A percentile compares a stretch with the other conserved stretches of the same genome.
phyloP scores from a whole-genome alignment of 352 stramenopile species.

The Pythium aristosporum region DNA sequence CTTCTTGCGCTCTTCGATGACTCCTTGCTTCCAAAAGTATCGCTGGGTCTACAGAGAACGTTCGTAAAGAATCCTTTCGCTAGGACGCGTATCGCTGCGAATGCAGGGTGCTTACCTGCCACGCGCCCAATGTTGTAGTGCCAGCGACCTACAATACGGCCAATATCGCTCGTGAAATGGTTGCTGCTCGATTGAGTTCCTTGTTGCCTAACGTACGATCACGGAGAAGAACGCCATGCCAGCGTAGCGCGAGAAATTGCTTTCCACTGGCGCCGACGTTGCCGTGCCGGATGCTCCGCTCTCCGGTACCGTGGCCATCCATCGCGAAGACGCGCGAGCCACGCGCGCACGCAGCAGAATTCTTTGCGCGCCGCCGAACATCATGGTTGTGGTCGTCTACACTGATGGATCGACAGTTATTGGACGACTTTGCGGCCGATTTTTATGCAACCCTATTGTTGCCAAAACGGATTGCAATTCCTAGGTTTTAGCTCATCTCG shows the following conservation, averaged over 20 bases:
- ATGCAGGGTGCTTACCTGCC: constrained; percentile 50
- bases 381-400: neutral
- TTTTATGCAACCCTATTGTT: neutral
- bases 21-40: constrained; percentile 89
- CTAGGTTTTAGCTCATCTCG: neutral
- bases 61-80: neutral
- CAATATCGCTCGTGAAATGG: constrained; percentile 3
- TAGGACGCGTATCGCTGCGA: constrained; percentile 1
- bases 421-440: constrained; percentile 24
- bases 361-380: constrained; percentile 15
- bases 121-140: constrained; percentile 73
- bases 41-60: constrained; percentile 56
- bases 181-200: neutral
- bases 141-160: constrained; percentile 45
- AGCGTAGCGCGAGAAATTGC: constrained; percentile 72
- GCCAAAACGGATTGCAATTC: constrained; percentile 3
- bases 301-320: constrained; percentile 30
- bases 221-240: constrained; percentile 84
- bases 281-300: neutral
- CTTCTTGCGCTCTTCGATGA: constrained; percentile 83
- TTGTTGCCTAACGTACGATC: constrained; percentile 41
- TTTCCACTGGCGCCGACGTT: constrained; percentile 34
- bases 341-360: constrained; percentile 10
- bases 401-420: neutral
- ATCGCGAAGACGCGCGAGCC: constrained; percentile 25